Evolutionary conservation across 163 green algal genomes (phyloP).

Genomic region (Chlorella variabilis): DNA sequence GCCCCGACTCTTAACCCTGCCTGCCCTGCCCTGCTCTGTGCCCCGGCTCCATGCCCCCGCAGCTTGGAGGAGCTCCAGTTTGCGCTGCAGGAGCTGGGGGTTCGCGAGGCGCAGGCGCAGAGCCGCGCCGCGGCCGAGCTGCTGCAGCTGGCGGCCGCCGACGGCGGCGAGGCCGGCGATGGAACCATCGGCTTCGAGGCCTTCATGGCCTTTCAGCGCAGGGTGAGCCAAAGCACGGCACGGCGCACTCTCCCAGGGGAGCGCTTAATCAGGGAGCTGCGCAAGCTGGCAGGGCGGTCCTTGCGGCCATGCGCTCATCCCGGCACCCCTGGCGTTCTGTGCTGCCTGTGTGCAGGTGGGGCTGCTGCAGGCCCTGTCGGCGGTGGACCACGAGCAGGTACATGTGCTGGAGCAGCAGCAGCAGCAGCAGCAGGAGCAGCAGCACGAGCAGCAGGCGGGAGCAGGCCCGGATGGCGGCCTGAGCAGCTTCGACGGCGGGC

Average conservation of each 20-base stretch:
- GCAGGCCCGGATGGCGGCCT: neutral
- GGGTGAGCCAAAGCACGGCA: slow-evolving; percentile 30
- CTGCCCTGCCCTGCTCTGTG: neutral
- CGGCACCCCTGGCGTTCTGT: no score
- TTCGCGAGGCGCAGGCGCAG: slow-evolving; percentile 10
- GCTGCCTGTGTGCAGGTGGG: slow-evolving; percentile 19
- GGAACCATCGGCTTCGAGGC: slow-evolving; percentile 64
- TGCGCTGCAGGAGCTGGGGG: slow-evolving; percentile 50
- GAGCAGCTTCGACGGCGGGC: neutral
- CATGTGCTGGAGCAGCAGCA: slow-evolving; percentile 25
- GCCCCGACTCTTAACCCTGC: neutral
- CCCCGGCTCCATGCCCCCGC: neutral
- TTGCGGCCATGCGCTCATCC: no score
- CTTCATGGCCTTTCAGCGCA: slow-evolving; percentile 63
- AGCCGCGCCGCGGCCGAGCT: slow-evolving; percentile 16
- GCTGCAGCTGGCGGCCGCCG: slow-evolving; percentile 21
- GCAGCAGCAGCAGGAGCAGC: slow-evolving; percentile 19
- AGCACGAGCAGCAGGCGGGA: neutral
- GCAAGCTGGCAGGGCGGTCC: no score
- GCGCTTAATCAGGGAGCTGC: no score
- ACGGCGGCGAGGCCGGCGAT: slow-evolving; percentile 35
- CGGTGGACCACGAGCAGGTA: slow-evolving; percentile 42
- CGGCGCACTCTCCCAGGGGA: no score
- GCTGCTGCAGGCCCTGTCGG: slow-evolving; percentile 40
- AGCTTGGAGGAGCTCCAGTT: slow-evolving; percentile 52